Percentiles rank a stretch among this genome's conserved stretches.
phyloP scores from a whole-genome alignment of 768 basidiomycete species.

The Hirschioporus abietinus region DNA sequence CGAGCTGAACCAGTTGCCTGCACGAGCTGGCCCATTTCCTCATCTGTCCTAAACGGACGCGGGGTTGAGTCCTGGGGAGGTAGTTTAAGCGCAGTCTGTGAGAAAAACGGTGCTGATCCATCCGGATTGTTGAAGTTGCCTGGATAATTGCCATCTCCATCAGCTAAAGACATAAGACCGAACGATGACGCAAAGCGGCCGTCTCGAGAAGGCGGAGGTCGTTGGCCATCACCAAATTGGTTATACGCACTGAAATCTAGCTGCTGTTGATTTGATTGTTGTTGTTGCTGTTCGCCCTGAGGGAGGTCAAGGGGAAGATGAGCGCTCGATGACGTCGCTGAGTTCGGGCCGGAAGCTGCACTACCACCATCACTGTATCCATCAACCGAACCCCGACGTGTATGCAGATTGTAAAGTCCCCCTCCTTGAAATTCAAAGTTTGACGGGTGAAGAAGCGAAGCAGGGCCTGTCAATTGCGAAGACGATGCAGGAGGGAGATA shows the following conservation, averaged over 20 bases:
- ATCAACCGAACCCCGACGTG: slow-evolving; percentile 29
- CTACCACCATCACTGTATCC: slow-evolving; percentile 41
- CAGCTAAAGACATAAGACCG: slow-evolving; percentile 72
- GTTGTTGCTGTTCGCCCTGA: neutral
- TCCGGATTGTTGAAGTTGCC: slow-evolving; percentile 50
- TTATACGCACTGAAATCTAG: slow-evolving; percentile 3
- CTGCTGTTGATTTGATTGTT: neutral
- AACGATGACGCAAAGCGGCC: slow-evolving; percentile 57
- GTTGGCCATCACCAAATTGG: slow-evolving; percentile 4
- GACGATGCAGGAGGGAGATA: neutral
- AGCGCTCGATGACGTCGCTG: slow-evolving; percentile 45
- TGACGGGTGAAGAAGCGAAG: slow-evolving; percentile 1
- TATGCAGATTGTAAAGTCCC: neutral
- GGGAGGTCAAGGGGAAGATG: slow-evolving; percentile 38
- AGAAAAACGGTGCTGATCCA: slow-evolving; percentile 57
- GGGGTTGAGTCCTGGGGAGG: slow-evolving; percentile 34
- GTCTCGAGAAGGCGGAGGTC: slow-evolving; percentile 19
- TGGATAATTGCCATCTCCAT: slow-evolving; percentile 48
- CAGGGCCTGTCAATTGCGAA: neutral
- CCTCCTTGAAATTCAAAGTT: neutral
- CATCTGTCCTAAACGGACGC: slow-evolving; percentile 19
- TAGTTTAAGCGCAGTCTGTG: slow-evolving; percentile 21
- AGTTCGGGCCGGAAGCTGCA: slow-evolving; percentile 43
- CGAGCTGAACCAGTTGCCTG: slow-evolving; percentile 16
- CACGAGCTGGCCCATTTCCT: slow-evolving; percentile 21